phyloP scores from a whole-genome alignment of 257 asterid species.

The Cruciata laevipes region DNA sequence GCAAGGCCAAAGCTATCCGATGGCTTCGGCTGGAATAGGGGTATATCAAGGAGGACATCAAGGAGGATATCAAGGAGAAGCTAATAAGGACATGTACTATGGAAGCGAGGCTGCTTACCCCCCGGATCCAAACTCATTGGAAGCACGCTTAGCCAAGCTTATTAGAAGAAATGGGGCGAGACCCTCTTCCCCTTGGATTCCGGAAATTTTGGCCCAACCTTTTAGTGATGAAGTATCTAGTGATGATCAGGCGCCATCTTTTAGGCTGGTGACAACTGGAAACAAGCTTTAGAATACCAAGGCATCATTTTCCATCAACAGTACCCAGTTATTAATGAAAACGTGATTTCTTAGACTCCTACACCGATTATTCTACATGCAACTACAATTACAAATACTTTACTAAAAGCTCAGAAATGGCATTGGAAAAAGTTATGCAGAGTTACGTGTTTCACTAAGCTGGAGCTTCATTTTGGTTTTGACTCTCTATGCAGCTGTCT shows the following conservation, averaged over 20 bases:
- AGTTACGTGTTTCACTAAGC: constrained; percentile 77
- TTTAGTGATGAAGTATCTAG: background rate
- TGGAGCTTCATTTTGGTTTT: constrained; percentile 92
- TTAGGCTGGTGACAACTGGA: background rate
- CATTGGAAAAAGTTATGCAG: constrained; percentile 7
- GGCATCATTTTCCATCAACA: background rate
- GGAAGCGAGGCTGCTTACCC: too few species aligned
- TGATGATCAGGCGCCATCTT: background rate
- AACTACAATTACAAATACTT: background rate
- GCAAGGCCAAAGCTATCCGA: too few species aligned
- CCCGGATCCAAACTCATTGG: too few species aligned
- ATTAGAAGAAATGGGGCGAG: too few species aligned
- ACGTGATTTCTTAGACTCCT: too few species aligned
- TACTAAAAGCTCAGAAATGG: background rate
- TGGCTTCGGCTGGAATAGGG: too few species aligned
- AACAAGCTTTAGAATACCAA: background rate
- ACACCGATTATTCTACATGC: background rate
- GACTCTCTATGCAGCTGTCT: constrained; percentile 86
- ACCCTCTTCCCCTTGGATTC: too few species aligned
- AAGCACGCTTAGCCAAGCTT: too few species aligned
- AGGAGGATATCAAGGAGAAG: too few species aligned
- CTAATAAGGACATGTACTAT: too few species aligned
- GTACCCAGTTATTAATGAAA: background rate
- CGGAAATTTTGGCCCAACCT: too few species aligned
- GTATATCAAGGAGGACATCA: too few species aligned